Base-by-base conservation (phyloP, 1,284 basidiomycete species). In the Veloboletus limbatus region DNA sequence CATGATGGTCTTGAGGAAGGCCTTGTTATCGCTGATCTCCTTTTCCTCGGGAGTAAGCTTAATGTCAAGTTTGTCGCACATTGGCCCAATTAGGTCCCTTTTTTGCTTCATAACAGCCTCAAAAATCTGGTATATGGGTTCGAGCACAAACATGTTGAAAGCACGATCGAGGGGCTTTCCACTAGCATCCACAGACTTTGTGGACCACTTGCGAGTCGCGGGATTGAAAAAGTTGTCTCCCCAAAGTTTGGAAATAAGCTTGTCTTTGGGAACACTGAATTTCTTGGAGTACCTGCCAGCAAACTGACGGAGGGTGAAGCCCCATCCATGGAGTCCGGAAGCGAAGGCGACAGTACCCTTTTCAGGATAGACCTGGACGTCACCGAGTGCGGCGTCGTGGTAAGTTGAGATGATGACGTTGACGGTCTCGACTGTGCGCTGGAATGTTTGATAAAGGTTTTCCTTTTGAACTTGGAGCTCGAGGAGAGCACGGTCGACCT, bases 211-310 rank as follows among this genome's bases (percentile, higher is more conserved):
- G 74, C 88, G 88, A 51, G 96, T 98, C 58, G 88, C 82, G 56
- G 95, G 91, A 81, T 99, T 99, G 82, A 99, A 99, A 80, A 77
- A 99, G 81, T 98, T 98, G 81, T 99, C 97, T 51, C 97, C 97
- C 97, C 97, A 99, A 48, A 99, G 86, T 78, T 92, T 97, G 62
- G 69, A 65, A 89, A 99, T 97, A 84, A 99, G 93, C 82, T 98
- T 98, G 55, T 89, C 87, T 78, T 95, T 96, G 77, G 96, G 92
- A 40, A 98, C 95, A 85, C 95, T 95, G 68, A 99, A 99, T 76
- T 95, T 98, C 82, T 98, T 98, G 57, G 92, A 81, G 75, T 99
- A 99, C 53, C 96, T 89, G 61, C 69, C 69, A 55, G 97, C 93
- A 71, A 99, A 99, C 70, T 99, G 92, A 67, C 94, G 91, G 67